Percentiles rank a stretch among this genome's conserved stretches.
Evolutionary conservation across 1,139 yeast species (phyloP).

Genomic region (Pichia sp.): DNA sequence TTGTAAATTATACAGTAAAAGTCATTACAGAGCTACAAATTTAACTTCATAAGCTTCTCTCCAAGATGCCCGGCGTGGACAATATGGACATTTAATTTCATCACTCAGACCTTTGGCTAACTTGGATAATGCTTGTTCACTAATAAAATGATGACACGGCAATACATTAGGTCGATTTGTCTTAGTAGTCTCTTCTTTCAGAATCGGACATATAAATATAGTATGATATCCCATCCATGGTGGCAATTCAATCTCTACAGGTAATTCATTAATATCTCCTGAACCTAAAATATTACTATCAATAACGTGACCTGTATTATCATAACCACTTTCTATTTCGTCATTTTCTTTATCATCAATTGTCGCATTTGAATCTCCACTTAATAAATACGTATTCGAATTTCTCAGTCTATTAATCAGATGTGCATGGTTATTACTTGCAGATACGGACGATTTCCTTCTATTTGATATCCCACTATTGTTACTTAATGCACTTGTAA

Average conservation of each 20-base stretch:
- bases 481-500: too few relatives aligned
- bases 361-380: not conserved
- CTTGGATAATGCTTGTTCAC: conserved; percentile 42
- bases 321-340: not conserved
- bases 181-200: conserved; percentile 62
- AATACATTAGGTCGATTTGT: conserved; percentile 56
- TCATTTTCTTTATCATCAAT: not conserved
- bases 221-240: conserved; percentile 35
- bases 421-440: too few relatives aligned
- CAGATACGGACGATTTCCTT: conserved; percentile 1
- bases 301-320: not conserved
- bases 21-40: conserved; percentile 23
- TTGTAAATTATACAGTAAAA: too few relatives aligned
- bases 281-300: not conserved
- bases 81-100: conserved; percentile 61
- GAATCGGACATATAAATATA: conserved; percentile 14
- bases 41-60: conserved; percentile 29
- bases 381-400: too few relatives aligned
- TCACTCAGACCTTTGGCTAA: conserved; percentile 34
- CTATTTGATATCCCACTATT: not conserved
- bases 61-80: conserved; percentile 39
- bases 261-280: conserved; percentile 37
- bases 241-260: conserved; percentile 55
- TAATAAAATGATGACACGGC: conserved; percentile 60
- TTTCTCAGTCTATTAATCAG: too few relatives aligned